These are phyloP conservation scores for Collybia sp. DNA, from an alignment of 768 basidiomycete genomes.

Conservation along the genomic window DNA sequence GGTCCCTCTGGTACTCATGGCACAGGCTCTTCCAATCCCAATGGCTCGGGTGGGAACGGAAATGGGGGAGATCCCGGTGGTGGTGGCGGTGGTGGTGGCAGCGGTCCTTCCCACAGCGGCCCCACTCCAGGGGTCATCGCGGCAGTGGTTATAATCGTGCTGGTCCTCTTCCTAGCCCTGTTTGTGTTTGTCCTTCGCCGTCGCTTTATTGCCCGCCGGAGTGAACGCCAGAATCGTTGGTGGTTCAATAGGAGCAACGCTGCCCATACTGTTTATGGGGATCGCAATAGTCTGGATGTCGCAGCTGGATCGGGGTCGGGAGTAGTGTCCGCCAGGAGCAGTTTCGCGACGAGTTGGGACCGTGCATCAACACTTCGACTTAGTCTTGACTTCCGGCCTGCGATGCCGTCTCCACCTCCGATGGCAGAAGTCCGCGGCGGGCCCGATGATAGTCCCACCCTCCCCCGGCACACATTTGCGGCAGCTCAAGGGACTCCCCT, in stretches of 20 bases:
- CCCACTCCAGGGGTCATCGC: conserved; percentile 43
- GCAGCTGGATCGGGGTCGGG: conserved; percentile 13
- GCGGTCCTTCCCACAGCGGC: conserved; percentile 16
- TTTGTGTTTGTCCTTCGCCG: conserved; percentile 41
- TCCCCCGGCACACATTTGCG: conserved; percentile 7
- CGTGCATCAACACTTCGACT: conserved; percentile 26
- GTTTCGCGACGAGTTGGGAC: conserved; percentile 62
- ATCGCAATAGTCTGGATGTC: conserved; percentile 13
- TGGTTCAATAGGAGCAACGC: conserved; percentile 30
- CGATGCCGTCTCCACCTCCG: conserved; percentile 40
- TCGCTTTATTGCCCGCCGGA: conserved; percentile 36
- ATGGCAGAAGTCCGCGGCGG: conserved; percentile 49
- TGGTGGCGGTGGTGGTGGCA: neutral
- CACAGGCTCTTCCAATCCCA: conserved; percentile 1
- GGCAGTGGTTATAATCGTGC: conserved; percentile 37
- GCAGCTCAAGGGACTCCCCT: conserved; percentile 17
- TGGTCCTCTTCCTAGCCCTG: conserved; percentile 26
- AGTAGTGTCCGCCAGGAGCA: conserved; percentile 42
- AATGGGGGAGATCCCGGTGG: neutral
- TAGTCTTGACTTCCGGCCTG: conserved; percentile 13
- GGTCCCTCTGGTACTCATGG: conserved; percentile 8
- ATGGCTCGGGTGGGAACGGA: neutral
- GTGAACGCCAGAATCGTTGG: conserved; percentile 39
- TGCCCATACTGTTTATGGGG: conserved; percentile 18
- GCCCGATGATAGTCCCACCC: conserved; percentile 1